Percentiles rank a stretch among this genome's conserved stretches.
phyloP scores from a whole-genome alignment of 345 rosid genomes.

The Pugionium cornutum region DNA sequence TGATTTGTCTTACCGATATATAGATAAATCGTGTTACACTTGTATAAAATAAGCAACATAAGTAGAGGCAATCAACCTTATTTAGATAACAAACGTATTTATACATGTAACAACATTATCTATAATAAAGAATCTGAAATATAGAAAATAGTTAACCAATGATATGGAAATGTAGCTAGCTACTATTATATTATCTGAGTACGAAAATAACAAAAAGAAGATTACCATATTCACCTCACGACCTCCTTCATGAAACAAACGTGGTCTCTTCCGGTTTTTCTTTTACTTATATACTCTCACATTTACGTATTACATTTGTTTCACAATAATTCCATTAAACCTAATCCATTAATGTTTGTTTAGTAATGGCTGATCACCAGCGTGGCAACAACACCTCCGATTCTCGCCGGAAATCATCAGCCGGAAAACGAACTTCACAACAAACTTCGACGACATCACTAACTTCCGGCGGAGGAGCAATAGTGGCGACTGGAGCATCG shows the following conservation, averaged over 20 bases:
- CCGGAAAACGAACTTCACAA: conserved; percentile 36
- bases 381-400: conserved; percentile 47
- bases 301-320: conserved; percentile 33
- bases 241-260: conserved; percentile 82
- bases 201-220: conserved; percentile 37
- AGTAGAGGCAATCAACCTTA: no score
- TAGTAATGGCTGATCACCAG: conserved; percentile 55
- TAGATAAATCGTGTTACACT: no score
- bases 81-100: no score
- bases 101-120: no score
- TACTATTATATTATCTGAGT: not conserved
- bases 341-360: not conserved
- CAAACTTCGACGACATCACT: conserved; percentile 26
- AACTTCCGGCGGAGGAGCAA: conserved; percentile 29
- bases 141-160: no score
- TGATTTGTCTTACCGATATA: no score
- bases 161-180: not conserved
- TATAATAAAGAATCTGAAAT: no score
- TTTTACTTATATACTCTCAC: conserved; percentile 48
- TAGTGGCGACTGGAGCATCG: conserved; percentile 24
- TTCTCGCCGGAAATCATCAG: conserved; percentile 46
- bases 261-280: conserved; percentile 46
- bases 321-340: conserved; percentile 26
- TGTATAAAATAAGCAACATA: no score
- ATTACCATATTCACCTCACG: conserved; percentile 60